Conservation (phyloP, 305 asterid species). For the Rubia tinctorum region DNA sequence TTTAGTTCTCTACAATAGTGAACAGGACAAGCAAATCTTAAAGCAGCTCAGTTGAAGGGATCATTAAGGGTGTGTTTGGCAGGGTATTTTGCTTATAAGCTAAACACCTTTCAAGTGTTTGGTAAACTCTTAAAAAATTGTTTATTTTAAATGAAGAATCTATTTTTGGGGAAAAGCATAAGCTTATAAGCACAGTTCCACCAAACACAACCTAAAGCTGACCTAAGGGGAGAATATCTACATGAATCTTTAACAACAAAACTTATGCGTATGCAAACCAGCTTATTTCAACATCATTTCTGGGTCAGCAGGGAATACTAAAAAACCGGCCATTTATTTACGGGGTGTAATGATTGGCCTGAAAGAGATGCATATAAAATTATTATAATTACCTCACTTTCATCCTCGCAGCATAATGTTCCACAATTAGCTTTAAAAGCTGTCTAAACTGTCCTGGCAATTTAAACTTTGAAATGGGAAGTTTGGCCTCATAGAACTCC, state of each 20-base stretch:
- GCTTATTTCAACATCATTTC: neutral
- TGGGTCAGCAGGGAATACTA: neutral
- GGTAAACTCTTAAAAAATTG: too few relatives aligned
- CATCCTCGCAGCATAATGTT: neutral
- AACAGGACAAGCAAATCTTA: neutral
- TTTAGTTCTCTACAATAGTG: neutral
- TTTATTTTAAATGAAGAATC: too few relatives aligned
- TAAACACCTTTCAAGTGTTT: too few relatives aligned
- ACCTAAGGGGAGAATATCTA: neutral
- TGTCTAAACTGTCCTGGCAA: neutral
- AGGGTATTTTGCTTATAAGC: too few relatives aligned
- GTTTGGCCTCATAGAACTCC: neutral
- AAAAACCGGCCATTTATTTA: neutral
- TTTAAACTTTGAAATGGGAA: neutral
- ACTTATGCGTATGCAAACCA: neutral
- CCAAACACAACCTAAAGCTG: too few relatives aligned
- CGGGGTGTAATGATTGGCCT: neutral
- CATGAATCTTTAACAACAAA: neutral
- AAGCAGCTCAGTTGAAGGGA: neutral
- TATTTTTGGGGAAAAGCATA: neutral
- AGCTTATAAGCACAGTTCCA: neutral
- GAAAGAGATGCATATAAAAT: neutral
- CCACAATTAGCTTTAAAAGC: neutral
- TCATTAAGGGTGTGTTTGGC: neutral
- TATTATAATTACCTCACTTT: neutral